These are phyloP conservation scores for Knufia petricola DNA, from an alignment of 2,329 filamentous ascomycete species.

Conservation along the genomic window DNA sequence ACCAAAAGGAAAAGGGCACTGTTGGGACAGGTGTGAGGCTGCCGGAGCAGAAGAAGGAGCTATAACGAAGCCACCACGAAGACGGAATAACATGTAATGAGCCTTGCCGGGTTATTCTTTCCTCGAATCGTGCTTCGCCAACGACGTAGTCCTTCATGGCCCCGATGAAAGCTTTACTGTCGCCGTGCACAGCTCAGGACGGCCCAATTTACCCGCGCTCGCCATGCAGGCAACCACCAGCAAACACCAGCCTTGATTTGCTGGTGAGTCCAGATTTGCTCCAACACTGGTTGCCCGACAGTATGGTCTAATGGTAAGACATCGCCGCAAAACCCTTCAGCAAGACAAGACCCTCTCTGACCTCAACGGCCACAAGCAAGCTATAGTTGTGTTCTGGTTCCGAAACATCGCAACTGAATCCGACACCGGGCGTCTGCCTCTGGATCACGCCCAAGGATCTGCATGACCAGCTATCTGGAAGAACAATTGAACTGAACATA, in stretches of 20 bases:
- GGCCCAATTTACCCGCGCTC: no score
- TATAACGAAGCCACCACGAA: conserved; percentile 22
- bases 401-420: no score
- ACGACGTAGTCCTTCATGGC: no score
- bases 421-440: no score
- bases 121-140: not conserved
- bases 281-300: not conserved
- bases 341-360: not conserved
- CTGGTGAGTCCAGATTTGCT: not conserved
- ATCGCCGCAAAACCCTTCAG: not conserved
- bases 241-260: not conserved
- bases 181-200: no score
- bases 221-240: no score
- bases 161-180: no score
- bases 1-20: conserved; percentile 52
- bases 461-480: no score
- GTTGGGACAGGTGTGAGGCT: conserved; percentile 41
- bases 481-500: no score
- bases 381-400: not conserved
- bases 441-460: no score
- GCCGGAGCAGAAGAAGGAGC: conserved; percentile 41
- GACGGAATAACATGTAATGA: not conserved
- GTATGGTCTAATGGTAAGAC: not conserved
- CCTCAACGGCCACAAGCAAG: not conserved
- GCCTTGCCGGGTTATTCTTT: not conserved